Base-by-base conservation (phyloP, 2,329 filamentous ascomycete species). In the Pseudogymnoascus sp. region DNA sequence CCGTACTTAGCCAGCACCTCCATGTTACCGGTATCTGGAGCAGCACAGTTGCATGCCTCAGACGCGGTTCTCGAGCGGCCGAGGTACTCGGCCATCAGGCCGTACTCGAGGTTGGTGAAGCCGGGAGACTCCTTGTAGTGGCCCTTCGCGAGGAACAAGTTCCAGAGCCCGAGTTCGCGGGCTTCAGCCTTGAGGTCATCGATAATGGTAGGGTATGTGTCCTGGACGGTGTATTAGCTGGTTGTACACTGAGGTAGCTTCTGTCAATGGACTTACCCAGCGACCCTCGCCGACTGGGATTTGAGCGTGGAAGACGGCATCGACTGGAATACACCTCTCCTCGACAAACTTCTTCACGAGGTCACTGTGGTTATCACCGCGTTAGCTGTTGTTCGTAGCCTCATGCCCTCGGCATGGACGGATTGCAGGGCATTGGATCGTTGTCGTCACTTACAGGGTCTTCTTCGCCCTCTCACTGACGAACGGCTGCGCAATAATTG, bases 101-200 rank as follows among this genome's bases (percentile, higher is more conserved):
- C 95, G 74, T 99, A 99, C 78, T 99, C 95, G 67, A 99, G 81
- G 77, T 97, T 99, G 65, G 87, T 91, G 79, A 91, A 97, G 35
- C 95, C 95, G 23, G 93, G 92, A 1, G 92, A 96, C 79, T 97
- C 91, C 76, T 89, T 91, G 83, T 97, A 97, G 78, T 97, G 93
- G 71, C 88, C 92, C 80, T 90, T 93, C 68, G 95, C 91, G 69
- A 99, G 78, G 82, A 99, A 99, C 88, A 99, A 89, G 78, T 99
- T 99, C 95, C 95, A 99, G 53, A 99, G 82, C 1, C 93, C 95
- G 26, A 96, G 83, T 70, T 88, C 83, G 73, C 82, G 84, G 50
- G 93, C 95, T 76, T 92, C 90, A 68, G 78, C 80, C 83, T 97
- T 97, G 70, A 99, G 83, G 63, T 95, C 88, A 69, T 99, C 95